phyloP scores from a whole-genome alignment of 2,329 filamentous ascomycete species.

The Paracoccidioides brasiliensis region DNA sequence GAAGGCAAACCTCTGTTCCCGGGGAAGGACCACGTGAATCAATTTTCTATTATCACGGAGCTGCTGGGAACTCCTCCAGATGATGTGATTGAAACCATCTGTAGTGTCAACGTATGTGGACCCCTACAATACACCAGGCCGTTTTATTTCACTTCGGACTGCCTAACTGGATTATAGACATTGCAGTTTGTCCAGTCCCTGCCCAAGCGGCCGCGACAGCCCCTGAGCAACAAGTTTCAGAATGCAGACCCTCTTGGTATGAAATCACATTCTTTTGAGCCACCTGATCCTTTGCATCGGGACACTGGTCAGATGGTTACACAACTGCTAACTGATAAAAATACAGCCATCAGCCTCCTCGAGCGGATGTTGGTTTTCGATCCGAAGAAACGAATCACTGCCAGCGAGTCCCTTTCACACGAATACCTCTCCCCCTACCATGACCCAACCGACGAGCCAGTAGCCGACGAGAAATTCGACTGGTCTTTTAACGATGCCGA shows the following conservation, averaged over 20 bases:
- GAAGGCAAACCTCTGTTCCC: conserved; percentile 97
- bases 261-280: conserved; percentile 14
- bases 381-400: conserved; percentile 87
- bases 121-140: neutral
- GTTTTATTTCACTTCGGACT: neutral
- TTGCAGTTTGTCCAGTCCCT: conserved; percentile 94
- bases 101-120: conserved; percentile 76
- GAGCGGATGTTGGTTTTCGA: conserved; percentile 98
- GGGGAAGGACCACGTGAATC: conserved; percentile 98
- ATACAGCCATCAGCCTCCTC: conserved; percentile 72
- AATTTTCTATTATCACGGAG: conserved; percentile 99
- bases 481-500: conserved; percentile 99
- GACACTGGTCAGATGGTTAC: neutral
- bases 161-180: conserved; percentile 45
- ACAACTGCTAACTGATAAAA: conserved; percentile 1
- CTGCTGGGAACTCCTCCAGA: conserved; percentile 90
- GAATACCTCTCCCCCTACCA: conserved; percentile 95
- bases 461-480: conserved; percentile 94
- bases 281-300: conserved; percentile 4
- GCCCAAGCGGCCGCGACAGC: conserved; percentile 84
- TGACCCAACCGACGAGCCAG: conserved; percentile 90
- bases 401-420: conserved; percentile 72
- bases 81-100: conserved; percentile 97
- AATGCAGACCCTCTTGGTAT: conserved; percentile 77
- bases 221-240: conserved; percentile 79